Conservation (phyloP, 768 basidiomycete species). For the Suillus brevipes region DNA sequence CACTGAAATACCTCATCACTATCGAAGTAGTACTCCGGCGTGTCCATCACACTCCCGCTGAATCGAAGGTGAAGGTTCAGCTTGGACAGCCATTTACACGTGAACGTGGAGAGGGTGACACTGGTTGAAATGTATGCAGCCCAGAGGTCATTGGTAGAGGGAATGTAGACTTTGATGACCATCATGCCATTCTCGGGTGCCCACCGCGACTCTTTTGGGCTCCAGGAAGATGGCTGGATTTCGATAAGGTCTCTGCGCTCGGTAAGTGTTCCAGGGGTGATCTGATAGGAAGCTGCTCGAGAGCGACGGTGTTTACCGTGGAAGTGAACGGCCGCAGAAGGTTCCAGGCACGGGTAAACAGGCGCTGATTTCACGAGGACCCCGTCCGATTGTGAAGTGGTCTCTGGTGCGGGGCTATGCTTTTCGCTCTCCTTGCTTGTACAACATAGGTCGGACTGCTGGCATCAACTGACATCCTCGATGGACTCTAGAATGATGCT, state of each 20-base stretch:
- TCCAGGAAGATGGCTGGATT: neutral
- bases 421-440: neutral
- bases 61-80: slow-evolving; percentile 38
- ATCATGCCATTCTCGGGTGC: slow-evolving; percentile 35
- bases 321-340: neutral
- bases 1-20: slow-evolving; percentile 34
- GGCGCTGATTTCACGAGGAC: neutral
- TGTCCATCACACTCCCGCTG: slow-evolving; percentile 32
- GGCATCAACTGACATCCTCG: neutral
- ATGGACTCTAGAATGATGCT: neutral
- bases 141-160: slow-evolving; percentile 42
- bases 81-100: slow-evolving; percentile 33
- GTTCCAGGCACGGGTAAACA: neutral
- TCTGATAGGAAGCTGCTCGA: slow-evolving; percentile 2
- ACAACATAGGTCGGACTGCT: neutral
- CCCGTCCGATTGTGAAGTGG: neutral
- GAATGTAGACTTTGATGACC: slow-evolving; percentile 41
- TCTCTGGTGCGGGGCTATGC: neutral
- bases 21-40: slow-evolving; percentile 28
- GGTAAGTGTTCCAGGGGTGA: neutral
- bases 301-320: slow-evolving; percentile 8
- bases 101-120: slow-evolving; percentile 32
- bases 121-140: slow-evolving; percentile 35
- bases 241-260: neutral
- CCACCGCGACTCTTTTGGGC: slow-evolving; percentile 24